phyloP scores from a whole-genome alignment of 2,329 filamentous ascomycete genomes.

The Verticillium longisporum region DNA sequence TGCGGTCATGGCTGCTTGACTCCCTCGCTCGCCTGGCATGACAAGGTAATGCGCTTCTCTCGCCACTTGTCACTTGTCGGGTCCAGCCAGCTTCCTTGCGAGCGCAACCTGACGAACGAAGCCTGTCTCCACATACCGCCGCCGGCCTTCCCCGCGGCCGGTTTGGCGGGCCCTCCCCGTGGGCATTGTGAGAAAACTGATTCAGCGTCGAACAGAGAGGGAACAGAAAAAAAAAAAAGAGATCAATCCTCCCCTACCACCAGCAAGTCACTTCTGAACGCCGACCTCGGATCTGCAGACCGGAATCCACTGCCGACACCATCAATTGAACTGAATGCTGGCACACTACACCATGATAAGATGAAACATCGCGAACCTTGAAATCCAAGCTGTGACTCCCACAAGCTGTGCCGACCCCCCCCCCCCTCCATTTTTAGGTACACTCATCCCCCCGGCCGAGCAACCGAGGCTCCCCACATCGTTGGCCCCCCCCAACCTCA shows the following conservation, averaged over 20 bases:
- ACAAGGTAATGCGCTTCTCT: no score
- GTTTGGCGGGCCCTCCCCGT: neutral
- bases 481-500: neutral
- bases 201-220: no score
- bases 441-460: constrained; percentile 2
- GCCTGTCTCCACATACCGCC: neutral
- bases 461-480: constrained; percentile 6
- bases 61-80: no score
- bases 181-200: neutral
- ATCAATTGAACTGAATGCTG: neutral
- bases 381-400: neutral
- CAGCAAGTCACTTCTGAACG: neutral
- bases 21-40: neutral
- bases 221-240: no score
- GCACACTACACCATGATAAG: neutral
- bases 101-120: neutral
- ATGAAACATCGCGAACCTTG: neutral
- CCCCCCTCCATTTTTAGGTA: neutral
- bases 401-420: neutral
- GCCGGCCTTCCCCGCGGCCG: neutral
- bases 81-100: no score
- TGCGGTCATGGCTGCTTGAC: no score
- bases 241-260: neutral
- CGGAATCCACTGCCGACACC: neutral
- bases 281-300: neutral